Base-by-base conservation (phyloP, 1,284 basidiomycete species). In the Naganishia albida region DNA sequence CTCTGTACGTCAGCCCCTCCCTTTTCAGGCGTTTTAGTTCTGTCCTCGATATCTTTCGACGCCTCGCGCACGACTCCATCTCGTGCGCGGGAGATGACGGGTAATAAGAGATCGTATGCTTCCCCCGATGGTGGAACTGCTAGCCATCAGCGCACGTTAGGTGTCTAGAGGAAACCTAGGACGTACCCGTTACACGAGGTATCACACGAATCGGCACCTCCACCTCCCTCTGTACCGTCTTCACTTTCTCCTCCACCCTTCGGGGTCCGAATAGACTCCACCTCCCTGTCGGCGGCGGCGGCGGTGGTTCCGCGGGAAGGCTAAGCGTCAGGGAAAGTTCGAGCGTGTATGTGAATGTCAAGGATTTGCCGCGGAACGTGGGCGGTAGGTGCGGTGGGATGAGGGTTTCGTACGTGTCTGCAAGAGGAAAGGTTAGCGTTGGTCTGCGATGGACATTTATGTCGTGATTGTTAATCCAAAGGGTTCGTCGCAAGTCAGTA, bases 281-380 rank as follows among this genome's bases (percentile, higher is more conserved):
- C 34, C 34, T 34, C 34, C 34, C 34, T 10, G 34, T 10, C 7
- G 77, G 72, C 4, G 77, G 72, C 4, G 74, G 66, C 3, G 78
- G 72, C 16, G 42, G 16, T 1, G 77, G 48, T 28, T 52, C 8
- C 16, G 48, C 4, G 23, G 75, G 73, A 7, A 76, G 53, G 0
- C 68, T 68, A 15, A 77, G 71, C 38, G 72, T 75, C 63, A 77
- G 73, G 1, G 93, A 93, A 1, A 98, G 83, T 12, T 90, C 83
- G 13, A 99, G 84, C 70, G 92, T 88, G 75, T 98, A 99, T 10
- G 88, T 87, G 76, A 99, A 94, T 71, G 84, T 84, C 68, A 97
- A 83, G 0, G 87, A 83, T 57, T 88, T 87, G 1, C 95, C 95
- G 46, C 85, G 84, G 80, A 90, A 96, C 0, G 93, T 91, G 0